phyloP scores from a whole-genome alignment of 495 filamentous ascomycete genomes.

The Peziza echinospora region DNA sequence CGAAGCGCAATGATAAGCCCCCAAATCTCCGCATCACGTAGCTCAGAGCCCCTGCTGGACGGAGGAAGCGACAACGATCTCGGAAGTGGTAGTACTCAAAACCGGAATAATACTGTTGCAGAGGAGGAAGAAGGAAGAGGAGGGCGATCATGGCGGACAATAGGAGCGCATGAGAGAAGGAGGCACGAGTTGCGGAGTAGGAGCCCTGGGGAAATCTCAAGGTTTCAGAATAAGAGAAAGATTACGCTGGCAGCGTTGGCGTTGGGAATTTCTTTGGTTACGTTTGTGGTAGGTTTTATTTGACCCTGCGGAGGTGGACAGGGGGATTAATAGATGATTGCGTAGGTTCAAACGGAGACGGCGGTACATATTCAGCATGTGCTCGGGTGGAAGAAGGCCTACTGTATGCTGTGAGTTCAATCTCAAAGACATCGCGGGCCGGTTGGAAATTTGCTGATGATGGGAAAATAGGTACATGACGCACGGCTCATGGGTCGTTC shows the following conservation, averaged over 20 bases:
- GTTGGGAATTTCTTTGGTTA: constrained; percentile 52
- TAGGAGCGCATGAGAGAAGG: not conserved
- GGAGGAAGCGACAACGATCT: not conserved
- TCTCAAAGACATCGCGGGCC: not conserved
- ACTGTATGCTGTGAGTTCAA: constrained; percentile 66
- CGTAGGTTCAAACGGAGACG: constrained; percentile 66
- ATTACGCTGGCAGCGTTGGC: constrained; percentile 75
- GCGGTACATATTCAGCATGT: constrained; percentile 82
- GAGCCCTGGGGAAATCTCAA: constrained; percentile 8
- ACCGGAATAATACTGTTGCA: no score
- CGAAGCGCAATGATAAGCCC: not conserved
- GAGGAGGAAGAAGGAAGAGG: no score
- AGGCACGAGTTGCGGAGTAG: constrained; percentile 16
- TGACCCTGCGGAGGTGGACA: not conserved
- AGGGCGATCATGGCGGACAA: not conserved
- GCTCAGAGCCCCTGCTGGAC: not conserved
- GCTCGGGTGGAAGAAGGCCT: constrained; percentile 81
- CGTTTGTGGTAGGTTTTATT: constrained; percentile 31
- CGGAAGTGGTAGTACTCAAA: not conserved
- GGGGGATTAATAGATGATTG: constrained; percentile 1
- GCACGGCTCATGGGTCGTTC: constrained; percentile 73
- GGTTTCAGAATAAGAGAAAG: constrained; percentile 44
- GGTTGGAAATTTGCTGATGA: not conserved
- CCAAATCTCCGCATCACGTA: not conserved
- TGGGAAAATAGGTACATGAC: constrained; percentile 50